phyloP scores from a whole-genome alignment of 1,139 yeast species.

The Tardiomyces depauwii region DNA sequence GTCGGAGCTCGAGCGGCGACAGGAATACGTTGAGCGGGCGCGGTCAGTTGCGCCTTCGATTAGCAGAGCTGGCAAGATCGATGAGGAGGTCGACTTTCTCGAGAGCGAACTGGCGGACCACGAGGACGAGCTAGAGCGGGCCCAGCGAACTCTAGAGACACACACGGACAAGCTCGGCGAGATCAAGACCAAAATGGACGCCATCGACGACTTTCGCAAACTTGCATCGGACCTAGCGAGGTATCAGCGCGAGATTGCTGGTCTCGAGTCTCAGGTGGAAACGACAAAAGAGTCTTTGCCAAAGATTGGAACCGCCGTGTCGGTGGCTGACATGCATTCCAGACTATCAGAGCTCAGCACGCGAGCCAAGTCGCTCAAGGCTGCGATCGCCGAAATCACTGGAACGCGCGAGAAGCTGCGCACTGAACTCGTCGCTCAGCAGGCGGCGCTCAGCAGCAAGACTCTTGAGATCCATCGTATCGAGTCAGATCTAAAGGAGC shows the following conservation, averaged over 20 bases:
- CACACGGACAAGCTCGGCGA: constrained; percentile 6
- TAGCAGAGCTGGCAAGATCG: constrained; percentile 3
- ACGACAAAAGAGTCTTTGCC: constrained; percentile 28
- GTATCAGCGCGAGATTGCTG: constrained; percentile 12
- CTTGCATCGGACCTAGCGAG: constrained; percentile 22
- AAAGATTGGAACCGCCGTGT: constrained; percentile 23
- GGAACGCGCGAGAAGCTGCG: constrained; percentile 41
- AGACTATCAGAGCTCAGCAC: constrained; percentile 29
- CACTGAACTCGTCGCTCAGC: constrained; percentile 39
- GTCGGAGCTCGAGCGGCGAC: neutral
- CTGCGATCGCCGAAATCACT: constrained; percentile 31
- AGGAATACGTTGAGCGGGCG: constrained; percentile 11
- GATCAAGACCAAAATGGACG: constrained; percentile 10
- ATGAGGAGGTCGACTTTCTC: constrained; percentile 8
- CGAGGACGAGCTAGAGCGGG: constrained; percentile 15
- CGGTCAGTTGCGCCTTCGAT: constrained; percentile 11
- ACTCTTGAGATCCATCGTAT: constrained; percentile 40
- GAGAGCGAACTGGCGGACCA: constrained; percentile 15
- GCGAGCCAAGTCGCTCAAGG: constrained; percentile 26
- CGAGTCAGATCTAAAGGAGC: constrained; percentile 5
- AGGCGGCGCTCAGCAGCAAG: constrained; percentile 46
- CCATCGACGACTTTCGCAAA: constrained; percentile 27
- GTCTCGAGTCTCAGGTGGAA: constrained; percentile 11
- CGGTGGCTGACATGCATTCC: constrained; percentile 43
- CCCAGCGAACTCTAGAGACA: neutral